Base-by-base conservation (phyloP, 78 protist species). In the Guillardia theta region DNA sequence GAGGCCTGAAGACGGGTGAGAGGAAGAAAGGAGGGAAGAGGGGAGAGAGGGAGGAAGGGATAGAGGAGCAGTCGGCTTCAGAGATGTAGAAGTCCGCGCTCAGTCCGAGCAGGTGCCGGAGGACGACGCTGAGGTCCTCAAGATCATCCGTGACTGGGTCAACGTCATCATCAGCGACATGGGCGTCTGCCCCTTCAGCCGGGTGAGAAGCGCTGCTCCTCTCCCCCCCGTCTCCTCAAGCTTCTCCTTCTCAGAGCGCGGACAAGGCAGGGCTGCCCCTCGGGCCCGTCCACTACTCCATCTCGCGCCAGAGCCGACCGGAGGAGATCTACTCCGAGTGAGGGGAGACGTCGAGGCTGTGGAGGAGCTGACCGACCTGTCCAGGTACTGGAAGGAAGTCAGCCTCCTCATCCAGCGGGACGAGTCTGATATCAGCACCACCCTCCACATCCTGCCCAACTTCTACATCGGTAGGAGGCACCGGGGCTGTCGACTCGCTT, bases 101-200 rank as follows among this genome's bases (percentile, higher is more conserved):
- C n/a, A n/a, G n/a, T n/a, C n/a, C n/a, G 70, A 30, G 70, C 70
- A 58, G 41, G 83, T 70, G 83, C 83, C 83, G 3, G 83, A 4
- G 45, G 41, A 70, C 83, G 83, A 70, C 83, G 36, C 9, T 22
- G 83, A 70, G 45, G 83, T 70, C 36, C 5, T 70, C 83, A 70
- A 36, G 83, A 33, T 0, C n/a, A 70, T 70, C 41, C 83, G 83
- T 22, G 83, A 70, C 46, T 70, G 83, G 83, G 83, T 70, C 41
- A 24, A 70, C n/a, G 83, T 70, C 41, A 24, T 70, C 41, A 18
- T 70, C 41, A 70, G 83, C 41, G 83, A 70, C 83, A 70, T 70
- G 83, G 83, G 83, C 83, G 36, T 70, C 83, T 70, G 83, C 41
- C 83, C 83, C 41, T 70, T 70, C 83, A 70, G 83, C 83, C 83